Base-by-base conservation (phyloP, 805 yeast genomes). In the Starmerella apis region DNA sequence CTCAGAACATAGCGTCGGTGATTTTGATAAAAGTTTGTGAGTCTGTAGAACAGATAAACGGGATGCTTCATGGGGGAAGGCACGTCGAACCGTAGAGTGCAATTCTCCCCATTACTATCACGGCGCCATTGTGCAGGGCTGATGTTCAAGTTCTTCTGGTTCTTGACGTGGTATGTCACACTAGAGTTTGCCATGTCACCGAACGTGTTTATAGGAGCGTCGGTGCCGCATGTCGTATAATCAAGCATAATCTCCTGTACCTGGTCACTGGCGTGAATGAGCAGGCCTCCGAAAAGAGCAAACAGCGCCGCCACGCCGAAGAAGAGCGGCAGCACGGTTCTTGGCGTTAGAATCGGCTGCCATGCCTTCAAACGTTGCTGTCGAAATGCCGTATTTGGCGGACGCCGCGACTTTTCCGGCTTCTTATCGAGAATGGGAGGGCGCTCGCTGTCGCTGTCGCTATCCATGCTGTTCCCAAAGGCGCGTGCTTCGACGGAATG, bases 1-100 rank as follows among this genome's bases (percentile, higher is more conserved):
- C 94, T 83, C 53, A 79, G 80, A 30, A 90, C 97, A 63, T 86
- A 92, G 55, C 92, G 85, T 53, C 98, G 78, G 68, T 92, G 98
- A 65, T 92, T 92, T 65, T 92, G 97, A 65, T 74, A 87, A 66
- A 90, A 92, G 64, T 86, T 86, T 31, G 96, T 87, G 60, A 92
- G 71, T 57, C 80, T 79, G 69, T 92, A 92, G 68, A 86, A 92
- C 55, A 86, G 62, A 63, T 73, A 87, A 8, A 87, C 63, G 3
- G 94, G 86, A 2, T 81, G 76, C 37, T 78, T 72, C 64, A 92
- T 72, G 49, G 79, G 80, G 39, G 71, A 71, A 13, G 95, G 94
- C 24, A 86, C 64, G 36, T 77, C 76, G 68, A 92, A 90, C 60
- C 79, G 77, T 33, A 92, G 59, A 25, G 73, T 69, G 66, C 98